Evolutionary conservation across 257 asterid species (phyloP), one percentile per base, ranked within the genome.

Genomic region (Solanum pimpinellifolium): DNA sequence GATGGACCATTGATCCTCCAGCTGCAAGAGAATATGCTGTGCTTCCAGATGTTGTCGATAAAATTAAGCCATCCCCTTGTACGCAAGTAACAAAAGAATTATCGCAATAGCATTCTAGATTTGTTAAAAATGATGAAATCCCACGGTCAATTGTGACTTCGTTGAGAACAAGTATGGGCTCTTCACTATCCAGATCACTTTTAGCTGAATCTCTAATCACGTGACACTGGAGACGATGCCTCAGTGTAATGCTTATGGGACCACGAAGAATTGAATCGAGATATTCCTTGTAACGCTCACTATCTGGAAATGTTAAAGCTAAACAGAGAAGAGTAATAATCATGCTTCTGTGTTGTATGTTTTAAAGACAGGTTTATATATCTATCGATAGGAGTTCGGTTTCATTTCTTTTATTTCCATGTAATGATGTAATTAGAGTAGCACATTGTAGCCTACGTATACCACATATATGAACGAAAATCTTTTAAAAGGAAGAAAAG

Each of bases 1-100:
- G 99, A 90, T 97, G 99, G 74, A 95, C 99, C 99, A 97, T 96
- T 35, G 99, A 97, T 47, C 99, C 99, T 88, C 99, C 99, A 25
- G 99, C 99, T 44, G 99, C 99, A 49, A 97, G 95, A 68, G 99
- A 97, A 93, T 97, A 97, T 68, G 99, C 99, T 11, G 99, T 97
- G 93, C 99, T 97, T 73, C 99, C 99, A n/a, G 98, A 97, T 18
- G 99, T 96, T 11, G 99, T 96, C 2, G 99, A 97, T 83, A 97
- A 88, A 87, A 96, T 95, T 56, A 97, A 91, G 76, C 99, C 99
- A 76, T 97, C 99, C 86, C 99, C 99, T 95, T 97, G 99, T 6
- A 97, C 99, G 27, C 94, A 89, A 83, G 99, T 97, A 86, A 97
- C 98, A 62, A 97, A 97, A 39, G 95, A 93, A 91, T 93, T 92